Percentiles rank a stretch among this genome's conserved stretches.
Conservation (phyloP, 345 rosid species). For the Syzygium aromaticum region DNA sequence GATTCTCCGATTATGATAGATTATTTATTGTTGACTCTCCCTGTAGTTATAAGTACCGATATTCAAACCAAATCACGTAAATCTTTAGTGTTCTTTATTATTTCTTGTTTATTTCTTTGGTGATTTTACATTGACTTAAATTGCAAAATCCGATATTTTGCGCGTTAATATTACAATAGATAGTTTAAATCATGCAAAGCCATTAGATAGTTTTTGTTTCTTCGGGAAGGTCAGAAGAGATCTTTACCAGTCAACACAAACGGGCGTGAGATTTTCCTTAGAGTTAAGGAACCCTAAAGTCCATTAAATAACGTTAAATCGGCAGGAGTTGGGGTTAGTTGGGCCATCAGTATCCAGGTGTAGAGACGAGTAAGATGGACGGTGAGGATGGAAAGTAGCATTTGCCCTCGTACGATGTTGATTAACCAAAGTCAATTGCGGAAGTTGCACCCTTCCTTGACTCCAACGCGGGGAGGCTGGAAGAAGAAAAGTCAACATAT, state of each 20-base stretch:
- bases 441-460: neutral
- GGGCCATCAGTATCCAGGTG: neutral
- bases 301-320: neutral
- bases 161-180: neutral
- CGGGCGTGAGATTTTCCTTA: neutral
- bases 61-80: too few relatives aligned
- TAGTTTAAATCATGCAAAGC: neutral
- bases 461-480: too few relatives aligned
- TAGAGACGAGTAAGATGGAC: neutral
- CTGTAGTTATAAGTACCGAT: too few relatives aligned
- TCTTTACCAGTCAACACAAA: neutral
- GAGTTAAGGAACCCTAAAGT: neutral
- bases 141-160: too few relatives aligned
- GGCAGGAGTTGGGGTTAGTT: neutral
- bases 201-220: neutral
- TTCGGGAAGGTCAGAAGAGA: neutral
- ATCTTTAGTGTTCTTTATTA: too few relatives aligned
- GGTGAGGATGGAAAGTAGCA: too few relatives aligned
- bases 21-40: too few relatives aligned
- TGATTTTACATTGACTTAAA: too few relatives aligned
- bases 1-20: too few relatives aligned
- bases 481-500: too few relatives aligned
- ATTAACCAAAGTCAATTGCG: neutral
- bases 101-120: too few relatives aligned
- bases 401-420: too few relatives aligned